These are phyloP conservation scores for Gnomoniopsis sp. DNA, from an alignment of 2,329 filamentous ascomycete genomes.

Conservation along the genomic window DNA sequence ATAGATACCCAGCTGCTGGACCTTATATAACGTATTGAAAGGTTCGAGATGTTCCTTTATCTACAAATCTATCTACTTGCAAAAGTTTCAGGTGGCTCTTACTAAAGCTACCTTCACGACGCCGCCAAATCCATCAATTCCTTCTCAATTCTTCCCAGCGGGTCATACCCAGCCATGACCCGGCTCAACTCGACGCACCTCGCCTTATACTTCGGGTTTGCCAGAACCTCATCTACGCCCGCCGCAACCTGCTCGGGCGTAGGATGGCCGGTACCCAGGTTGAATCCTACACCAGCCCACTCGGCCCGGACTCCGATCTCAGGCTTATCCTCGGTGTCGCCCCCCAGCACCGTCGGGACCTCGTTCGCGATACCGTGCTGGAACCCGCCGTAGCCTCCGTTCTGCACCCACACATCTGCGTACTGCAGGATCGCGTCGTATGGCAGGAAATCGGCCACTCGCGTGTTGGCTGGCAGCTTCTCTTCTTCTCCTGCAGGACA, in stretches of 20 bases:
- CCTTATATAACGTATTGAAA: too few relatives aligned
- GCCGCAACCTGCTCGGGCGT: slow-evolving; percentile 25
- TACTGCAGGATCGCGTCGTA: slow-evolving; percentile 44
- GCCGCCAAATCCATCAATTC: not conserved
- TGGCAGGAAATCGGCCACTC: slow-evolving; percentile 43
- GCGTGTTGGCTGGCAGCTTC: slow-evolving; percentile 37
- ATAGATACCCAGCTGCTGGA: too few relatives aligned
- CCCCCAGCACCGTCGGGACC: slow-evolving; percentile 44
- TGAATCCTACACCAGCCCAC: slow-evolving; percentile 41
- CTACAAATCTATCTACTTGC: too few relatives aligned
- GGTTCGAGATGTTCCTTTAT: too few relatives aligned
- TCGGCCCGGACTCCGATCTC: slow-evolving; percentile 39
- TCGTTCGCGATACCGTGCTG: slow-evolving; percentile 41
- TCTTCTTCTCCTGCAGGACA: too few relatives aligned
- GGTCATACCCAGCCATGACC: slow-evolving; percentile 12
- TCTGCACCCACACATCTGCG: slow-evolving; percentile 43
- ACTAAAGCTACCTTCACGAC: too few relatives aligned
- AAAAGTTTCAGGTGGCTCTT: too few relatives aligned
- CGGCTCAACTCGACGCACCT: slow-evolving; percentile 23
- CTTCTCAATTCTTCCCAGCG: not conserved
- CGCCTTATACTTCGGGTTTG: slow-evolving; percentile 27
- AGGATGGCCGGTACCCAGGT: slow-evolving; percentile 35
- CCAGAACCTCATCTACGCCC: slow-evolving; percentile 31
- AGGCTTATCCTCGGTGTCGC: slow-evolving; percentile 37
- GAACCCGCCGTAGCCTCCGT: slow-evolving; percentile 46